These are phyloP conservation scores for Xylaria multiplex DNA, from an alignment of 2,329 filamentous ascomycete genomes.

Conservation along the genomic window DNA sequence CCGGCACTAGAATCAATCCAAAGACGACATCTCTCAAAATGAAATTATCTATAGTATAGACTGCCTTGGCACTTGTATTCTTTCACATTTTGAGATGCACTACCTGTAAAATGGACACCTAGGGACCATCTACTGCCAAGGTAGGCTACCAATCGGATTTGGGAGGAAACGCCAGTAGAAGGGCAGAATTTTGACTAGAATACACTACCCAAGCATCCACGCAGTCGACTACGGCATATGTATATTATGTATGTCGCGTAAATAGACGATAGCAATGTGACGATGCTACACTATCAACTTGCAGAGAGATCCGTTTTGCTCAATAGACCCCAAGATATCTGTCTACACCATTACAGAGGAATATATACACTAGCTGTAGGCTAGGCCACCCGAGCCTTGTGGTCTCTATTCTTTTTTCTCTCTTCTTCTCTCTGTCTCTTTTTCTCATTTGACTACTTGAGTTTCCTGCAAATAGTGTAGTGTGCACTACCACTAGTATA, in stretches of 20 bases:
- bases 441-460: no score
- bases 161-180: not conserved
- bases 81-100: not conserved
- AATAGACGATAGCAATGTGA: not conserved
- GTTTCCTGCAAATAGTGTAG: not conserved
- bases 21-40: not conserved
- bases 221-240: not conserved
- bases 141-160: no score
- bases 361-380: not conserved
- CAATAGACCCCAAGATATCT: conserved; percentile 15
- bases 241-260: no score
- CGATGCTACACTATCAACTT: not conserved
- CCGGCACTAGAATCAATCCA: no score
- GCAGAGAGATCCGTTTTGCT: not conserved
- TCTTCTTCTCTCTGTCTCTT: not conserved
- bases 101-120: not conserved
- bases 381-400: conserved; percentile 15
- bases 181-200: not conserved
- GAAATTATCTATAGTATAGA: no score
- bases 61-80: not conserved
- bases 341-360: not conserved
- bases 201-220: not conserved
- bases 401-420: conserved; percentile 5
- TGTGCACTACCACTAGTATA: not conserved
- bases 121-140: not conserved